A percentile compares a stretch with the other conserved stretches of the same genome.
Evolutionary conservation across 2,329 filamentous ascomycete genomes (phyloP).

Genomic region (Lithohypha guttulata): DNA sequence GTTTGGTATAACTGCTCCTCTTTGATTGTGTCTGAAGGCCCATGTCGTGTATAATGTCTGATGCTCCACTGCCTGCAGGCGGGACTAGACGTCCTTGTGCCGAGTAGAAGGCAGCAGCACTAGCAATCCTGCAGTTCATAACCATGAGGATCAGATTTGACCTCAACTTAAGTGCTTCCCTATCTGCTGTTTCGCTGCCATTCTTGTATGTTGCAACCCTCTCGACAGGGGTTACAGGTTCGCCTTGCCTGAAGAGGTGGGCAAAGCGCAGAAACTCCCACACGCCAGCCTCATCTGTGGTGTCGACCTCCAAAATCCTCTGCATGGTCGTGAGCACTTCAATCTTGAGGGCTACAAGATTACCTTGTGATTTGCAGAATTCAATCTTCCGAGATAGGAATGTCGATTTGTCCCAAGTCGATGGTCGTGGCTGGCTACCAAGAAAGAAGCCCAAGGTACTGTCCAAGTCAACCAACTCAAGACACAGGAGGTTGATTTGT

Average conservation of each 20-base stretch:
- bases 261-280: neutral
- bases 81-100: neutral
- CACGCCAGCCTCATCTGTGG: slow-evolving; percentile 1
- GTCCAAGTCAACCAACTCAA: neutral
- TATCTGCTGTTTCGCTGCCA: neutral
- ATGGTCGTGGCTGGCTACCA: neutral
- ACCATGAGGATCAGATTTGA: slow-evolving; percentile 6
- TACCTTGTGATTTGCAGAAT: neutral
- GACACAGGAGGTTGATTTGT: neutral
- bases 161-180: slow-evolving; percentile 1
- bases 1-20: neutral
- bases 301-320: slow-evolving; percentile 4
- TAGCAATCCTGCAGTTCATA: slow-evolving; percentile 4
- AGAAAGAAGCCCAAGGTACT: slow-evolving; percentile 5
- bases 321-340: slow-evolving; percentile 1
- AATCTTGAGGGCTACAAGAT: neutral
- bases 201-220: slow-evolving; percentile 1
- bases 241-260: neutral
- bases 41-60: neutral
- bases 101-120: neutral
- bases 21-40: neutral
- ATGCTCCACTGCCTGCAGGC: neutral
- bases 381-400: neutral
- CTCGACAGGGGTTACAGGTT: neutral
- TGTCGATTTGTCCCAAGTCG: slow-evolving; percentile 2